Percentiles rank a stretch among this genome's conserved stretches.
phyloP scores from a whole-genome alignment of 257 asterid genomes.

The Salvia miltiorrhiza region DNA sequence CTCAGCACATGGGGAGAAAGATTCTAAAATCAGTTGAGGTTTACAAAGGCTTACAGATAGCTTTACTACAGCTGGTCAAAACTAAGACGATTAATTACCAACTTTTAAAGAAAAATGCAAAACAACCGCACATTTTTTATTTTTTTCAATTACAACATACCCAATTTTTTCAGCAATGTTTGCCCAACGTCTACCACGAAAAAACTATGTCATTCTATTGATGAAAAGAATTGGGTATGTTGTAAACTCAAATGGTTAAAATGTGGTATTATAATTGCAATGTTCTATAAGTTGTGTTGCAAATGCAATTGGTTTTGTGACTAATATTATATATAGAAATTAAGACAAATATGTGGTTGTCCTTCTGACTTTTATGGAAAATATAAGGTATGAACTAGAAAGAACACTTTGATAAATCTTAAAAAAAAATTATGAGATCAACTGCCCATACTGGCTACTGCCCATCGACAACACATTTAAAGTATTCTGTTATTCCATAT shows the following conservation, averaged over 20 bases:
- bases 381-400: not conserved
- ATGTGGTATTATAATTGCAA: no score
- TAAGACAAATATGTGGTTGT: not conserved
- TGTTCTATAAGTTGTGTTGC: no score
- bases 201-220: no score
- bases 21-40: not conserved
- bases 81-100: not conserved
- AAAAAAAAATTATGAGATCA: not conserved
- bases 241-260: no score
- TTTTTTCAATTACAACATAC: no score
- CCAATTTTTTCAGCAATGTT: no score
- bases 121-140: no score
- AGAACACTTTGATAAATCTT: not conserved
- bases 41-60: not conserved
- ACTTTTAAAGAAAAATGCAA: no score
- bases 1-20: not conserved
- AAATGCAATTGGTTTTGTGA: no score
- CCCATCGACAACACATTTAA: not conserved
- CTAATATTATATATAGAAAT: not conserved
- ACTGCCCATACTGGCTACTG: no score
- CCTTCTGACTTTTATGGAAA: not conserved
- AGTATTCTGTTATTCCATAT: not conserved
- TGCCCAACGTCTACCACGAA: no score
- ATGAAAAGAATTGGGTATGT: no score
- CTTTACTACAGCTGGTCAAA: not conserved